Evolutionary conservation across 345 rosid species (phyloP), one percentile per base, ranked within the genome.

Genomic region (Eucalyptus dawsonii): DNA sequence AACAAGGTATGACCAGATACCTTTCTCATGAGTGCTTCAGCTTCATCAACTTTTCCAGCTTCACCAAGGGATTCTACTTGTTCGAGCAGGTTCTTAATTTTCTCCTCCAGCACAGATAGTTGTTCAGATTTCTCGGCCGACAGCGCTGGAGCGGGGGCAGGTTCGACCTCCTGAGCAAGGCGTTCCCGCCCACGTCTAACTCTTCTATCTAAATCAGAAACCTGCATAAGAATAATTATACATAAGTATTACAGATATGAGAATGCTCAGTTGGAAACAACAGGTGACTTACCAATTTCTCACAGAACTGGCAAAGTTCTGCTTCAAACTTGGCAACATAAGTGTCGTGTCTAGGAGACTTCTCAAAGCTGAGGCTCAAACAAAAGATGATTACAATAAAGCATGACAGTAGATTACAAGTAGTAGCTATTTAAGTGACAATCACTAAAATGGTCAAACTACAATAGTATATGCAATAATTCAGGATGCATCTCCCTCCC

Each of bases 1-100:
- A 40, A 76, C 83, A 11, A 53, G 45, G 58, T 14, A 40, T 76
- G 67, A 47, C 56, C 42, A 87, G 42, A 11, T 90, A 98, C 99
- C 99, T 97, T 98, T 92, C 95, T 97, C 99, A 98, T 98, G 14
- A 98, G 96, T 65, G 99, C 99, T 94, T 98, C 99, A 91, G 99
- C 99, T 95, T 98, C 99, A 90, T 98, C 99, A 88, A 98, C 99
- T 93, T 98, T 97, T 86, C 99, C 99, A 91, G 95, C 96, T 94
- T 98, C 99, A 87, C 99, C 99, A 86, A 98, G 98, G 69, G 95
- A 92, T 89, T 98, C 99, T 88, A 97, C 99, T 93, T 98, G 99
- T 91, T 94, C 99, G 81, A 98, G 94, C 81, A 97, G 94, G 91
- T 96, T 96, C 93, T 98, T 98, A 87, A 97, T 93, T 91, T 97